phyloP scores from a whole-genome alignment of 306 rosid genomes.

The Canavalia ensiformis region DNA sequence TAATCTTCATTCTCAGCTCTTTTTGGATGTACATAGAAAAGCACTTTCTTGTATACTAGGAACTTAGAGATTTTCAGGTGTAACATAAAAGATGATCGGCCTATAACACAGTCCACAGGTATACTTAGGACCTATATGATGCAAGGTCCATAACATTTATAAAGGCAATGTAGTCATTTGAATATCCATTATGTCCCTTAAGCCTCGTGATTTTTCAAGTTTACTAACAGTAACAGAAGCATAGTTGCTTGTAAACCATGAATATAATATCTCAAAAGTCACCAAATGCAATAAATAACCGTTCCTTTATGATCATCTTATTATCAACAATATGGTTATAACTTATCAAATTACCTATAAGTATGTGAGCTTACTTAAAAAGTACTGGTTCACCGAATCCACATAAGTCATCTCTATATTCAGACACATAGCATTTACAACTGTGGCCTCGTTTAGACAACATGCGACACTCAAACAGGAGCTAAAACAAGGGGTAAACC shows the following conservation, averaged over 20 bases:
- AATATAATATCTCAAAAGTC: constrained; percentile 9
- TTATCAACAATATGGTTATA: not conserved
- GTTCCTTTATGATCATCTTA: constrained; percentile 20
- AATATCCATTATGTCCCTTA: not conserved
- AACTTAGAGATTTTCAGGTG: too few relatives aligned
- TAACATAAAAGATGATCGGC: too few relatives aligned
- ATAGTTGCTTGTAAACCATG: not conserved
- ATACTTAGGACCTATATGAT: not conserved
- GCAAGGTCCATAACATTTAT: not conserved
- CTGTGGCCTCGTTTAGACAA: constrained; percentile 41
- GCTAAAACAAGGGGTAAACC: constrained; percentile 40
- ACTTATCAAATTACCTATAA: constrained; percentile 27
- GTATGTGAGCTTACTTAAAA: constrained; percentile 33
- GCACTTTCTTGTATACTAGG: too few relatives aligned
- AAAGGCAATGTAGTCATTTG: not conserved
- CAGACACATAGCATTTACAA: constrained; percentile 29
- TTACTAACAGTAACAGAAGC: not conserved
- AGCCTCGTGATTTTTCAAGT: not conserved
- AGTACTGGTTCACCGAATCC: constrained; percentile 33
- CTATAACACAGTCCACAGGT: too few relatives aligned
- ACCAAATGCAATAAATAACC: not conserved
- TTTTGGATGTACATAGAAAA: not conserved
- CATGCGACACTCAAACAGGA: constrained; percentile 21
- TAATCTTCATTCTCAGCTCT: too few relatives aligned
- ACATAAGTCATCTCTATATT: constrained; percentile 3